Percentiles rank a stretch among this genome's conserved stretches.
Evolutionary conservation across 106 monocot genomes (phyloP).

Genomic region (Apostasia shenzhenica): DNA sequence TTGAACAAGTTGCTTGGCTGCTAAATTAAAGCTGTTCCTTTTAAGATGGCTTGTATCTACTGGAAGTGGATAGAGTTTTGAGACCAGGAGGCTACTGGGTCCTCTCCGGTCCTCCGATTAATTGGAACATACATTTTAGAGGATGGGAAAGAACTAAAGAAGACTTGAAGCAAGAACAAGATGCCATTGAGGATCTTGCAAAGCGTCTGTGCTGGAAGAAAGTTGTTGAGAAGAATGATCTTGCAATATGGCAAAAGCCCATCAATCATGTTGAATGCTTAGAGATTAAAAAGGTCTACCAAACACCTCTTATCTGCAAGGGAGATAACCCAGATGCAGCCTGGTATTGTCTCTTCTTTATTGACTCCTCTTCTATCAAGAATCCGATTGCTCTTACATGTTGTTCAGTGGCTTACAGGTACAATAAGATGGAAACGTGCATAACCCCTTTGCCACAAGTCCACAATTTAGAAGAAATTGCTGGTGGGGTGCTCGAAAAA

Average conservation of each 20-base stretch:
- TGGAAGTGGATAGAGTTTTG: slow-evolving; percentile 27
- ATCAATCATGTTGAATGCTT: slow-evolving; percentile 25
- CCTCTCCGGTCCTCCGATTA: slow-evolving; percentile 27
- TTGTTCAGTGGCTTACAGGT: background rate
- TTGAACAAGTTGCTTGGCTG: no score
- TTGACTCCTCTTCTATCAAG: background rate
- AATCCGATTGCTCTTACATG: background rate
- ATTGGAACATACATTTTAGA: slow-evolving; percentile 20
- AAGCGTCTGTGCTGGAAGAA: slow-evolving; percentile 28
- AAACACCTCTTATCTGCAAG: slow-evolving; percentile 26
- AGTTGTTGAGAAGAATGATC: slow-evolving; percentile 22
- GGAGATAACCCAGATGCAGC: slow-evolving; percentile 23
- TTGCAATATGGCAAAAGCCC: slow-evolving; percentile 32
- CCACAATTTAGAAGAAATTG: slow-evolving; percentile 1
- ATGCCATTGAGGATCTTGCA: slow-evolving; percentile 21
- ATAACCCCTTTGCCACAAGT: slow-evolving; percentile 27
- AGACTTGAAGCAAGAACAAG: slow-evolving; percentile 24
- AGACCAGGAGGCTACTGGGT: slow-evolving; percentile 31
- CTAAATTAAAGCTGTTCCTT: background rate
- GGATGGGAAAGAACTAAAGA: slow-evolving; percentile 31
- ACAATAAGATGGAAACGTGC: slow-evolving; percentile 28
- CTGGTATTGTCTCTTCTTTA: slow-evolving; percentile 8
- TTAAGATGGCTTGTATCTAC: slow-evolving; percentile 26
- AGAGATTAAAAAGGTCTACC: slow-evolving; percentile 6
- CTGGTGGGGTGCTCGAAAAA: slow-evolving; percentile 16